Percentiles rank a stretch among this genome's conserved stretches.
Evolutionary conservation across 306 rosid genomes (phyloP).

Genomic region (Lupinus albus): DNA sequence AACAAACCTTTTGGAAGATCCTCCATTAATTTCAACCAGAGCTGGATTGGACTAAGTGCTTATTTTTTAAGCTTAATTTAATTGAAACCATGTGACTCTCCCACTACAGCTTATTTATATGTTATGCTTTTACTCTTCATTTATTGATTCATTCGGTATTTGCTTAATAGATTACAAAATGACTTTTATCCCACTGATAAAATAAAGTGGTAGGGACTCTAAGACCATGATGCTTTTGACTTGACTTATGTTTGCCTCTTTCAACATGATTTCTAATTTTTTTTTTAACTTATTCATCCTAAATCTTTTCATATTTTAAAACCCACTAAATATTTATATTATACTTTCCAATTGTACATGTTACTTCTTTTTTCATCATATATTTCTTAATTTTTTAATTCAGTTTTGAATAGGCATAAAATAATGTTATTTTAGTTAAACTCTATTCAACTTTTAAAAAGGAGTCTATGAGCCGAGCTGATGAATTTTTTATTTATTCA

Average conservation of each 20-base stretch:
- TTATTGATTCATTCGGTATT: not conserved
- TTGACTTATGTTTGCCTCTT: conserved; percentile 19
- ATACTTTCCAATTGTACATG: no score
- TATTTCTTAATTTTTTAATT: no score
- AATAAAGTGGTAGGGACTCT: conserved; percentile 29
- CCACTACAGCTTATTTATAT: not conserved
- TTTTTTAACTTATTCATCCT: no score
- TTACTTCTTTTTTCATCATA: no score
- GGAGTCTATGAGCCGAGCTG: no score
- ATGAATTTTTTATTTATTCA: no score
- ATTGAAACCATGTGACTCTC: not conserved
- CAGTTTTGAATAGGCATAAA: no score
- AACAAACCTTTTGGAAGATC: conserved; percentile 38
- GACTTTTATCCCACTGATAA: not conserved
- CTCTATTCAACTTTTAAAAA: no score
- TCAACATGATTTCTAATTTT: not conserved
- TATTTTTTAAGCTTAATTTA: not conserved
- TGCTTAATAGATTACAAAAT: not conserved
- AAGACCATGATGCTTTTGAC: conserved; percentile 25
- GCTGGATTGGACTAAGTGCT: not conserved
- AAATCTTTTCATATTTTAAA: no score
- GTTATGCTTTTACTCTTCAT: not conserved
- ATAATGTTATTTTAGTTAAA: no score
- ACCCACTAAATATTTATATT: no score
- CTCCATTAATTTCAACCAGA: conserved; percentile 15